phyloP scores from a whole-genome alignment of 345 rosid genomes.

The Rhizophora apiculata region DNA sequence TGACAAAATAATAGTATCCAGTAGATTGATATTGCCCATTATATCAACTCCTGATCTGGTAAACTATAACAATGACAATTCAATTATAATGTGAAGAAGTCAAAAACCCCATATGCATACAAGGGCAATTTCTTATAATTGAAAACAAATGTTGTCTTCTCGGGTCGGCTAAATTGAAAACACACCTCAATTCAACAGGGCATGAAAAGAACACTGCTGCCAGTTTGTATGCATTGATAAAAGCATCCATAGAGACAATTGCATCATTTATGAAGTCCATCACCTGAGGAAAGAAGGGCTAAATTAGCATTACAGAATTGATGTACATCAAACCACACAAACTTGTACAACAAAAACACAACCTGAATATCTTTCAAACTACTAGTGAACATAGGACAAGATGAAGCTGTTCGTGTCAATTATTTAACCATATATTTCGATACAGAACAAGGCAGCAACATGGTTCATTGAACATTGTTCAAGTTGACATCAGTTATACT shows the following conservation, averaged over 20 bases:
- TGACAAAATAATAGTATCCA: background rate
- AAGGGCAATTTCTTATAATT: background rate
- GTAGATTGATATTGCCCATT: background rate
- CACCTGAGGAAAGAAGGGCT: constrained; percentile 45
- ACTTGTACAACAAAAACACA: background rate
- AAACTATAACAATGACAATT: background rate
- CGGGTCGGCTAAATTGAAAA: constrained; percentile 7
- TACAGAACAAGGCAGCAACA: background rate
- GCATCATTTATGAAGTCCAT: constrained; percentile 98
- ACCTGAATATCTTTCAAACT: background rate
- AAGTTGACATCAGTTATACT: background rate
- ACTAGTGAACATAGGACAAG: background rate
- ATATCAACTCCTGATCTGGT: background rate
- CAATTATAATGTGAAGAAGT: background rate
- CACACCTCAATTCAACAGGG: constrained; percentile 73
- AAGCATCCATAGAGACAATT: constrained; percentile 80
- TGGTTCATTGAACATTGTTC: background rate
- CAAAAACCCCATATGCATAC: background rate
- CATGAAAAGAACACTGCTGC: constrained; percentile 66
- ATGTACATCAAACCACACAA: constrained; percentile 3
- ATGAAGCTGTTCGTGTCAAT: background rate
- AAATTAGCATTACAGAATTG: background rate
- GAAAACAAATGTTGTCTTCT: background rate
- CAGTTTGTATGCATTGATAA: constrained; percentile 59
- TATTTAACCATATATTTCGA: background rate